These are phyloP conservation scores for Wallacemonas sp. DNA, from an alignment of 208 protist genomes.

Conservation along the genomic window DNA sequence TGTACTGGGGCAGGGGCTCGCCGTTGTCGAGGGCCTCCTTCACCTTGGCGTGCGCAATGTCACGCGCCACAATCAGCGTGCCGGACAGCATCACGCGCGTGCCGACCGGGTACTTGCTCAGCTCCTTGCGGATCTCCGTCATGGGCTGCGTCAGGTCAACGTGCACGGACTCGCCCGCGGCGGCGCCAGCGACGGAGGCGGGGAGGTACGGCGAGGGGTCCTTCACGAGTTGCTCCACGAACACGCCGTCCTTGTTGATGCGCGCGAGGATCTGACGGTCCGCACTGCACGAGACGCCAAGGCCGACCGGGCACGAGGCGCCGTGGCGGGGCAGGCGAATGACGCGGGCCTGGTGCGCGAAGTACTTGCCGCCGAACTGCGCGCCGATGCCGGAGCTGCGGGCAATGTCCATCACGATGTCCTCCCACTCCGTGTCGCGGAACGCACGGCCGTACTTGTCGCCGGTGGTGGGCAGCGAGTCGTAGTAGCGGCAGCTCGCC, in stretches of 20 bases:
- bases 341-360: slow-evolving; percentile 95
- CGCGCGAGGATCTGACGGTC: slow-evolving; percentile 96
- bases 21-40: slow-evolving; percentile 87
- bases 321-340: slow-evolving; percentile 93
- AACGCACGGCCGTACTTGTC: slow-evolving; percentile 93
- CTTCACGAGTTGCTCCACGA: slow-evolving; percentile 93
- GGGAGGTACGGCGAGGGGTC: slow-evolving; percentile 94
- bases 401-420: slow-evolving; percentile 89
- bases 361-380: slow-evolving; percentile 98
- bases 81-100: slow-evolving; percentile 94
- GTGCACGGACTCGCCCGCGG: slow-evolving; percentile 59
- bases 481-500: slow-evolving; percentile 94
- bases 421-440: slow-evolving; percentile 95
- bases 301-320: slow-evolving; percentile 92
- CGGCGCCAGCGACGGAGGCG: slow-evolving; percentile 45
- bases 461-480: slow-evolving; percentile 94
- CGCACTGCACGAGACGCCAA: slow-evolving; percentile 97
- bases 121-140: slow-evolving; percentile 73
- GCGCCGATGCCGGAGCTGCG: slow-evolving; percentile 92
- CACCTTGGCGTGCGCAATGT: slow-evolving; percentile 97
- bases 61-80: slow-evolving; percentile 96
- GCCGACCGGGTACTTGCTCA: slow-evolving; percentile 86
- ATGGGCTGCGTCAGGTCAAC: slow-evolving; percentile 93
- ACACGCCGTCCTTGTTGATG: slow-evolving; percentile 94
- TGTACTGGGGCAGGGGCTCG: slow-evolving; percentile 89